Evolutionary conservation across 208 protist species (phyloP), one percentile per base, ranked within the genome.

Genomic region (Crithidia mellificae): DNA sequence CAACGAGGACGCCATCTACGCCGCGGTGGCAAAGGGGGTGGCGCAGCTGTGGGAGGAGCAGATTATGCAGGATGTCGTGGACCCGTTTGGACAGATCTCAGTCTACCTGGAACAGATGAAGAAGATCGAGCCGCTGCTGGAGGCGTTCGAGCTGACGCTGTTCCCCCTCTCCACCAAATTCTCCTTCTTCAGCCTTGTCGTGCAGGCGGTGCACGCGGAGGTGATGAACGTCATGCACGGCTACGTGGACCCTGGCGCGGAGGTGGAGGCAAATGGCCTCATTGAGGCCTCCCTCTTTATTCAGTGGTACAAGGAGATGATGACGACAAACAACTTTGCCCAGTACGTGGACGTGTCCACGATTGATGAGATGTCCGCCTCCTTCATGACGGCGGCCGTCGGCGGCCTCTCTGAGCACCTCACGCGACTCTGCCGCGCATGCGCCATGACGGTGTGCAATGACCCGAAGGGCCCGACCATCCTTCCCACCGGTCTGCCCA

Each of bases 91-190:
- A 4, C 81, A 96, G 49, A 83, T 90, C 25, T 83, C 72, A 30
- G 72, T 84, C 25, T 93, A 90, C 74, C 58, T 96, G 12, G 84
- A 93, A 56, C 88, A 90, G 39, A 93, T 96, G 83, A 93, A 92
- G 64, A 93, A 93, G 57, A 78, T 94, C 6, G 81, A 88, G 57
- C 86, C 86, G 27, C 56, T 96, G 12, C 75, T 96, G 12, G 80
- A 84, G 47, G 91, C 91, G 15, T 77, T 96, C 17, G 83, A 96
- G 67, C 78, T 96, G 50, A 87, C 85, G 22, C 79, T 93, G 41
- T 83, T 93, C 27, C 88, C 91, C 2, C 73, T 93, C 24, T 93
- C 87, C 43, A 87, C 82, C 3, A 78, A 71, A 47, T 85, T 95
- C 51, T 84, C 85, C 2, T 90, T 96, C 39, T 94, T 96, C 72